Evolutionary conservation across 2,329 filamentous ascomycete species (phyloP).

Genomic region (Pseudogymnoascus sp.): DNA sequence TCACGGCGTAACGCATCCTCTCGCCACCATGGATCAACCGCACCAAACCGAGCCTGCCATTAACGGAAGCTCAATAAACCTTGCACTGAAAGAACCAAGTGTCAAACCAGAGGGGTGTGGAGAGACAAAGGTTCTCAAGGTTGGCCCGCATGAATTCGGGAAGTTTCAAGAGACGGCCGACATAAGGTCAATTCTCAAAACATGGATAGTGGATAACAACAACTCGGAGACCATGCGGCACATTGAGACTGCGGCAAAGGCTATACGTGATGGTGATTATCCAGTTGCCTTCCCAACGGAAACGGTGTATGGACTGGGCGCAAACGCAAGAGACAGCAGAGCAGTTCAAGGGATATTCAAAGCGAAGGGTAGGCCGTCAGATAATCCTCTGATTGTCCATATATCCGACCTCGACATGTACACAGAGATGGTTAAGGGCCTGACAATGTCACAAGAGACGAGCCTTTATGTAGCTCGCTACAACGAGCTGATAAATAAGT

Average conservation of each 20-base stretch:
- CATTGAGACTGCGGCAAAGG: constrained; percentile 45
- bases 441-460: constrained; percentile 21
- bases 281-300: constrained; percentile 96
- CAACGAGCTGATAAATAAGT: constrained; percentile 63
- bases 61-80: neutral
- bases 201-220: neutral
- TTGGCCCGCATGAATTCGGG: neutral
- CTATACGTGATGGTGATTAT: constrained; percentile 54
- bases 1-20: neutral
- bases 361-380: constrained; percentile 80
- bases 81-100: neutral
- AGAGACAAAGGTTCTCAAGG: neutral
- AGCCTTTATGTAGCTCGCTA: constrained; percentile 40
- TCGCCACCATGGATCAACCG: neutral
- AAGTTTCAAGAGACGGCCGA: neutral
- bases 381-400: constrained; percentile 94
- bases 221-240: neutral
- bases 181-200: neutral
- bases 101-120: neutral
- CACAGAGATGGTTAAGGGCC: constrained; percentile 30
- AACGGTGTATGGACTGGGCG: constrained; percentile 94
- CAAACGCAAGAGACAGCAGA: constrained; percentile 77
- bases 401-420: constrained; percentile 74
- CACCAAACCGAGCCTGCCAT: neutral
- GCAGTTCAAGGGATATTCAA: constrained; percentile 88